Evolutionary conservation across 768 basidiomycete genomes (phyloP).

Genomic region (Agaricus sinodeliciosus): DNA sequence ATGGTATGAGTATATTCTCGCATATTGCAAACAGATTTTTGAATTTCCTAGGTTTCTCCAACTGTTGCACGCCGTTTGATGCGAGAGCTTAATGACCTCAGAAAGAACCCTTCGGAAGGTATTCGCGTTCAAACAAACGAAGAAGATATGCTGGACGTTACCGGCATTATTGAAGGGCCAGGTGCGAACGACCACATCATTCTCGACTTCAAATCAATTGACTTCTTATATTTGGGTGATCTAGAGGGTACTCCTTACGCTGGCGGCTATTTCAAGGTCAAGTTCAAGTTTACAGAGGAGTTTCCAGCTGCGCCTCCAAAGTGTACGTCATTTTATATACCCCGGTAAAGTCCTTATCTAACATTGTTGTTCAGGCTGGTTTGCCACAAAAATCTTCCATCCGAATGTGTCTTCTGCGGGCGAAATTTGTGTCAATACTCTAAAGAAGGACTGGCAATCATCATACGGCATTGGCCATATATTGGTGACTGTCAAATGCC

Average conservation of each 20-base stretch:
- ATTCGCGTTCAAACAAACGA: constrained; percentile 83
- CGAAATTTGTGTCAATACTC: constrained; percentile 94
- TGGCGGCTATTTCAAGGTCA: constrained; percentile 62
- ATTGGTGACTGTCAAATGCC: constrained; percentile 87
- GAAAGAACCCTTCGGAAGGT: constrained; percentile 84
- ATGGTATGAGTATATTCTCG: background rate
- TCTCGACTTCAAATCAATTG: constrained; percentile 6
- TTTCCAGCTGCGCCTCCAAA: constrained; percentile 93
- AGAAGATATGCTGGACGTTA: constrained; percentile 83
- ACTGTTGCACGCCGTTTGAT: constrained; percentile 77
- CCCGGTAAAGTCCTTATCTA: background rate
- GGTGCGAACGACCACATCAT: constrained; percentile 41
- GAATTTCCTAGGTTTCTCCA: constrained; percentile 23
- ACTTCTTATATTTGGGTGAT: background rate
- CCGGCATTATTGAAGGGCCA: constrained; percentile 85
- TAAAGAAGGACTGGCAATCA: constrained; percentile 96
- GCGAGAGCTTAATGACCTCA: constrained; percentile 78
- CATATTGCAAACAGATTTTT: too few relatives aligned
- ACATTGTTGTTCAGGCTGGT: constrained; percentile 54
- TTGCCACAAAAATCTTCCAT: constrained; percentile 93
- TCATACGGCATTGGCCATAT: constrained; percentile 89
- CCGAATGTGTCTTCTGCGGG: constrained; percentile 88
- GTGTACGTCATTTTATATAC: constrained; percentile 46
- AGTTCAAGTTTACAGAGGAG: constrained; percentile 88
- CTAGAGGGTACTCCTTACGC: constrained; percentile 60